These are phyloP conservation scores for Aspergillus jensenii DNA, from an alignment of 2,329 filamentous ascomycete species.

Conservation along the genomic window DNA sequence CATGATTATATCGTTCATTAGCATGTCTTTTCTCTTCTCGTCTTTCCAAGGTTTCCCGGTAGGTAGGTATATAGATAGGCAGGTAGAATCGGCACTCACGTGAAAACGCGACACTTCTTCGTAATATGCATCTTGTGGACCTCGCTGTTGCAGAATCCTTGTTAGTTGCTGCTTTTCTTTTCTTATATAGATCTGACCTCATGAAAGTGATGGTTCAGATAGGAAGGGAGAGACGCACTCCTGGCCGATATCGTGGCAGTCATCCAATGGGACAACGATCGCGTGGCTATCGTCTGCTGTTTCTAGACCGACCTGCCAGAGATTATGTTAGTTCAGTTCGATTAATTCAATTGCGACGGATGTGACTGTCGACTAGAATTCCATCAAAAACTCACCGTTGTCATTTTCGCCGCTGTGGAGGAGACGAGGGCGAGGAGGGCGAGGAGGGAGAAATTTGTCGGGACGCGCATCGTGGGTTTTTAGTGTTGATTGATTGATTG, in stretches of 20 bases:
- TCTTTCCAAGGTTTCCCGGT: too few relatives aligned
- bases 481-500: neutral
- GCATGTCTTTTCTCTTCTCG: neutral
- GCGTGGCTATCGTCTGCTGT: slow-evolving; percentile 9
- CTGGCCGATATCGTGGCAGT: slow-evolving; percentile 10
- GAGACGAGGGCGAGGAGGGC: neutral
- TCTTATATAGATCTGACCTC: too few relatives aligned
- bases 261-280: slow-evolving; percentile 5
- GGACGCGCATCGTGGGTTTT: neutral
- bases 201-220: too few relatives aligned
- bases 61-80: too few relatives aligned
- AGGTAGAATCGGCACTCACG: slow-evolving; percentile 6
- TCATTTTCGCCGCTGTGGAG: slow-evolving; percentile 4
- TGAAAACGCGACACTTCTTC: slow-evolving; percentile 11
- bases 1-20: neutral
- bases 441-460: neutral
- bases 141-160: neutral
- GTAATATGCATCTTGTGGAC: slow-evolving; percentile 8
- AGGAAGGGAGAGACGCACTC: slow-evolving; percentile 6
- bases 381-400: neutral
- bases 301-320: slow-evolving; percentile 15
- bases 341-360: neutral
- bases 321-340: neutral
- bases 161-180: neutral
- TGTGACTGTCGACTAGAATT: too few relatives aligned